These are phyloP conservation scores for Colletotrichum lini DNA, from an alignment of 2,329 filamentous ascomycete genomes.

Conservation along the genomic window DNA sequence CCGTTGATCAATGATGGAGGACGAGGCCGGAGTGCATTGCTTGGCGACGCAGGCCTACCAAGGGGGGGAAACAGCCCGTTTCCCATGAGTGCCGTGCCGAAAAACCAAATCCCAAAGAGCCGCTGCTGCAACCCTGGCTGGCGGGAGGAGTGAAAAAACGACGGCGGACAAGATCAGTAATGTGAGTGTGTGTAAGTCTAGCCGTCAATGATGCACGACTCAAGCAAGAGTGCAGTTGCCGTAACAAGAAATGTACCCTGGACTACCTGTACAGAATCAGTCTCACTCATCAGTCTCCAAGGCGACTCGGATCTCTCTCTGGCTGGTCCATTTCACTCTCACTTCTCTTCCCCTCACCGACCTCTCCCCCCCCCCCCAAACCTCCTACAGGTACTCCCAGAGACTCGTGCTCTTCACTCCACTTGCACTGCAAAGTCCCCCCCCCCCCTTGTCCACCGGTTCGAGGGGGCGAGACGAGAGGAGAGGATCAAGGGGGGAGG, in stretches of 20 bases:
- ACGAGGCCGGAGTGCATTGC: constrained; percentile 8
- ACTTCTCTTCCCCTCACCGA: constrained; percentile 3
- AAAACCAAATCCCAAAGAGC: constrained; percentile 3
- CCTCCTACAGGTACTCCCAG: constrained; percentile 16
- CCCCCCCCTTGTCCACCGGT: constrained; percentile 3
- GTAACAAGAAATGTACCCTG: too few relatives aligned
- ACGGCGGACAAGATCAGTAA: too few relatives aligned
- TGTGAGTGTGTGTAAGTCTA: constrained; percentile 11
- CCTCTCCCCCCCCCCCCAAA: background rate
- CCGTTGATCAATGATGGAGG: background rate
- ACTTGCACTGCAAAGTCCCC: constrained; percentile 11
- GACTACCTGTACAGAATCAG: background rate
- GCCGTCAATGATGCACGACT: background rate
- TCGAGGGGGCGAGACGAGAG: constrained; percentile 16
- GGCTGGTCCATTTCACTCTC: constrained; percentile 5
- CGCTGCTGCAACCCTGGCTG: constrained; percentile 9
- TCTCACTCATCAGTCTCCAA: background rate
- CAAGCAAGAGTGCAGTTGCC: too few relatives aligned
- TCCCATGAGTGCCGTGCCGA: constrained; percentile 29
- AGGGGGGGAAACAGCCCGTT: constrained; percentile 11
- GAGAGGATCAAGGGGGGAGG: background rate
- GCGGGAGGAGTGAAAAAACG: background rate
- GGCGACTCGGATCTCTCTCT: constrained; percentile 20
- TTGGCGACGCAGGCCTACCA: constrained; percentile 30
- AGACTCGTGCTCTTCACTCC: constrained; percentile 35